A percentile compares a stretch with the other conserved stretches of the same genome.
These are phyloP conservation scores for Silene vulgaris DNA, from an alignment of 179 eudicot genomes.

Conservation along the genomic window DNA sequence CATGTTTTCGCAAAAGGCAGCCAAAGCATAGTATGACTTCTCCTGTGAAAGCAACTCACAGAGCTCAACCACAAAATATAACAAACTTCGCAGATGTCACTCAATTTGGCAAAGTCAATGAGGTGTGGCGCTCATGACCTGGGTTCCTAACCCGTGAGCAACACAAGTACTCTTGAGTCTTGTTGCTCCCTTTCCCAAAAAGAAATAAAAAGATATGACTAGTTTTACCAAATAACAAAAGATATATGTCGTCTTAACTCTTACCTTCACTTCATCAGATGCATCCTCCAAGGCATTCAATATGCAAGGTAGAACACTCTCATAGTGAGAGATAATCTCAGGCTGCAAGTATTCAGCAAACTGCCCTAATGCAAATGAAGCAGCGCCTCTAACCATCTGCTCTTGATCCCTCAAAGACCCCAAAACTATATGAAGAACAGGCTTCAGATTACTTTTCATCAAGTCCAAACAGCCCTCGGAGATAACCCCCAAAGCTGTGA, in stretches of 20 bases:
- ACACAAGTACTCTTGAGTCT: background rate
- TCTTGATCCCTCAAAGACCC: conserved; percentile 90
- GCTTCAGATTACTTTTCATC: conserved; percentile 70
- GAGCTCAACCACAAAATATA: conserved; percentile 12
- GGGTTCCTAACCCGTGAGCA: background rate
- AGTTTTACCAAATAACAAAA: background rate
- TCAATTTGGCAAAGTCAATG: background rate
- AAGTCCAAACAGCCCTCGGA: conserved; percentile 85
- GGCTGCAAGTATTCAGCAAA: conserved; percentile 97
- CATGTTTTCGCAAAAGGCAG: conserved; percentile 97
- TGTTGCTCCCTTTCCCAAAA: background rate
- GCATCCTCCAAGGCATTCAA: conserved; percentile 74
- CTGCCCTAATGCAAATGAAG: conserved; percentile 94
- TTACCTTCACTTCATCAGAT: conserved; percentile 96
- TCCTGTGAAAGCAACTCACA: conserved; percentile 45
- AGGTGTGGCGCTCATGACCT: background rate
- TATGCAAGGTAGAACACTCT: conserved; percentile 83
- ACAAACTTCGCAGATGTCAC: background rate
- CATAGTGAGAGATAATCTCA: conserved; percentile 82
- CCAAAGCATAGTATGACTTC: conserved; percentile 94
- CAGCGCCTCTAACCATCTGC: conserved; percentile 96
- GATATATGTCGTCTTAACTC: conserved; percentile 41
- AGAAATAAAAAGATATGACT: background rate
- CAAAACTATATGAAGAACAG: conserved; percentile 78
- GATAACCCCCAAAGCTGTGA: conserved; percentile 80